A percentile compares a stretch with the other conserved stretches of the same genome.
These are phyloP conservation scores for Carex arenaria DNA, from an alignment of 202 grass and related monocot species.

Conservation along the genomic window DNA sequence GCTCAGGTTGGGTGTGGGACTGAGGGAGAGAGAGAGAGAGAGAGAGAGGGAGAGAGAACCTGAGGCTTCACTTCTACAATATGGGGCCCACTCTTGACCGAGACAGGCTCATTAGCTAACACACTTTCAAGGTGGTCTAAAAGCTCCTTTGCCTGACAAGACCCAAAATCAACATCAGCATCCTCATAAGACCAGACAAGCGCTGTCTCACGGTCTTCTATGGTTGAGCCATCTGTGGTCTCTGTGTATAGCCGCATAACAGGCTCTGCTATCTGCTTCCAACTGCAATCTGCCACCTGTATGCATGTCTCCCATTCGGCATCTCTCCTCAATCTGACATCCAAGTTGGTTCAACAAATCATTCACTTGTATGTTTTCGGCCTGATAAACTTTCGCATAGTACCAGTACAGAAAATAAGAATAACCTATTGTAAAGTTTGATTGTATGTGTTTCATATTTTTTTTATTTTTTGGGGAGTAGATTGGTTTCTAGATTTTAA, in stretches of 20 bases:
- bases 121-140: constrained; percentile 78
- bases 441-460: background rate
- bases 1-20: too few species aligned
- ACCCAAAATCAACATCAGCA: constrained; percentile 85
- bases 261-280: constrained; percentile 77
- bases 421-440: background rate
- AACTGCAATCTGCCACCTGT: constrained; percentile 50
- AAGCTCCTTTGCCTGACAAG: constrained; percentile 92
- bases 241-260: constrained; percentile 80
- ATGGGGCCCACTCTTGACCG: constrained; percentile 60
- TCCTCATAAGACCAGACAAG: constrained; percentile 91
- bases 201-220: constrained; percentile 64
- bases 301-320: constrained; percentile 64
- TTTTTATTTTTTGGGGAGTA: background rate
- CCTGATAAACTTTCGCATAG: background rate
- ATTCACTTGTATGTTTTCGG: background rate
- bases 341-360: background rate
- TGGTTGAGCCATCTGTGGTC: constrained; percentile 79
- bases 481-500: background rate
- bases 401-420: background rate
- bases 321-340: constrained; percentile 46
- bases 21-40: too few species aligned
- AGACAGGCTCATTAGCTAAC: constrained; percentile 71
- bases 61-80: constrained; percentile 80
- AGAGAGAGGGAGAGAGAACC: constrained; percentile 29